These are phyloP conservation scores for Aspergillus sergii DNA, from an alignment of 2,329 filamentous ascomycete species.

Conservation along the genomic window DNA sequence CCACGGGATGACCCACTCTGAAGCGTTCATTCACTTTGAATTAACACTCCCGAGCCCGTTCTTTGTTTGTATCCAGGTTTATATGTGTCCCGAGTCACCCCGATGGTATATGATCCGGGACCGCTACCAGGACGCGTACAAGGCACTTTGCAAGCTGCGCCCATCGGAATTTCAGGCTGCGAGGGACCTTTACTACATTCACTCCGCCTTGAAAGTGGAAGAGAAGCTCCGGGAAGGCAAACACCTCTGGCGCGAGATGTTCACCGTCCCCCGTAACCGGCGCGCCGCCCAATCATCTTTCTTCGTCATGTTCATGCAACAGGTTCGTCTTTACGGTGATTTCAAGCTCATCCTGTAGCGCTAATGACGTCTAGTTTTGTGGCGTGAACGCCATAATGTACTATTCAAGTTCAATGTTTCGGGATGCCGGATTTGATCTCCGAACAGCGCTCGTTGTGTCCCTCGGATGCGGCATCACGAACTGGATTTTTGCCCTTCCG, in stretches of 20 bases:
- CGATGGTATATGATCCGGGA: conserved; percentile 53
- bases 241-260: conserved; percentile 54
- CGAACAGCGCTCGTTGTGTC: conserved; percentile 58
- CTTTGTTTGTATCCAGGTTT: conserved; percentile 58
- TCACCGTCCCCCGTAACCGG: conserved; percentile 64
- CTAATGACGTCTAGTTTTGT: conserved; percentile 42
- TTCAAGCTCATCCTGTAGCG: neutral
- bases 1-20: too few species aligned
- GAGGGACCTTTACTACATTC: conserved; percentile 50
- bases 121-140: conserved; percentile 44
- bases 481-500: conserved; percentile 66
- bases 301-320: conserved; percentile 70
- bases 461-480: conserved; percentile 64
- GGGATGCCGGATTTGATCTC: conserved; percentile 41
- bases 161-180: conserved; percentile 49
- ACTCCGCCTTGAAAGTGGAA: conserved; percentile 63
- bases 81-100: conserved; percentile 60
- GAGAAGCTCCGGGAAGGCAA: conserved; percentile 52
- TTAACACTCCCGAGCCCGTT: conserved; percentile 6
- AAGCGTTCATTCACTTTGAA: neutral
- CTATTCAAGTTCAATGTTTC: conserved; percentile 55
- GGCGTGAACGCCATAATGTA: conserved; percentile 60
- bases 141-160: conserved; percentile 47
- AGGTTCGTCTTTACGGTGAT: conserved; percentile 39
- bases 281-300: conserved; percentile 63